Evolutionary conservation across 768 basidiomycete species (phyloP).

Genomic region (Mycena vitilis): DNA sequence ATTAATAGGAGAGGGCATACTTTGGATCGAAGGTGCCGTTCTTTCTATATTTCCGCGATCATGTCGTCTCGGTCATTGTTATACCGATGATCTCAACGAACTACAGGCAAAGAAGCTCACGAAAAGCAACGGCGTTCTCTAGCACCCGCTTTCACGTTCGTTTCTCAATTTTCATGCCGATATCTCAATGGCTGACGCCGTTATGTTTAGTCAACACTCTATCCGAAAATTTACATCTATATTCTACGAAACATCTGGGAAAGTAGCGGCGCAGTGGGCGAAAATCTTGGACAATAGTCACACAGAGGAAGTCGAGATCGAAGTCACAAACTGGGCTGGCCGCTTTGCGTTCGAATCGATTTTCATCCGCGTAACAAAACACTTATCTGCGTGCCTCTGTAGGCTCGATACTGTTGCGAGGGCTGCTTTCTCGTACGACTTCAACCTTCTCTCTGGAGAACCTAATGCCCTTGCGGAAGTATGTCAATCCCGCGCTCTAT

Average conservation of each 20-base stretch:
- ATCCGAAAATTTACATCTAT: slow-evolving; percentile 62
- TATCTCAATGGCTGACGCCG: slow-evolving; percentile 1
- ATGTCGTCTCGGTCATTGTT: no score
- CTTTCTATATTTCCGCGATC: slow-evolving; percentile 1
- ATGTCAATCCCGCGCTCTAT: neutral
- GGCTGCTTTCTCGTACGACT: slow-evolving; percentile 74
- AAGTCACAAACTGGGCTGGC: slow-evolving; percentile 69
- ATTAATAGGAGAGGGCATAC: slow-evolving; percentile 61
- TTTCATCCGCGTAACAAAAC: neutral
- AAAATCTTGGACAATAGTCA: slow-evolving; percentile 56
- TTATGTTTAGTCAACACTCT: slow-evolving; percentile 57
- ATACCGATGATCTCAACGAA: neutral
- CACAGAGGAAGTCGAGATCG: slow-evolving; percentile 57
- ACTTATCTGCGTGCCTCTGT: slow-evolving; percentile 19
- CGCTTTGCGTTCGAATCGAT: slow-evolving; percentile 63
- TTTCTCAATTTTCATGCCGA: slow-evolving; percentile 13
- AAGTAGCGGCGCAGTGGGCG: slow-evolving; percentile 63
- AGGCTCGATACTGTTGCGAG: slow-evolving; percentile 71
- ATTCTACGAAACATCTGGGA: slow-evolving; percentile 67
- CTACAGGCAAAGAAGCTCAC: slow-evolving; percentile 64
- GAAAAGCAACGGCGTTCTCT: slow-evolving; percentile 64
- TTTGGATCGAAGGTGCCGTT: slow-evolving; percentile 70
- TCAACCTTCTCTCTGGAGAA: slow-evolving; percentile 63
- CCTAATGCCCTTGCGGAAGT: slow-evolving; percentile 59
- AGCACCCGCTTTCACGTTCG: slow-evolving; percentile 69